Base-by-base conservation (phyloP, 148 eudicot genomes). In the Fagopyrum esculentum region DNA sequence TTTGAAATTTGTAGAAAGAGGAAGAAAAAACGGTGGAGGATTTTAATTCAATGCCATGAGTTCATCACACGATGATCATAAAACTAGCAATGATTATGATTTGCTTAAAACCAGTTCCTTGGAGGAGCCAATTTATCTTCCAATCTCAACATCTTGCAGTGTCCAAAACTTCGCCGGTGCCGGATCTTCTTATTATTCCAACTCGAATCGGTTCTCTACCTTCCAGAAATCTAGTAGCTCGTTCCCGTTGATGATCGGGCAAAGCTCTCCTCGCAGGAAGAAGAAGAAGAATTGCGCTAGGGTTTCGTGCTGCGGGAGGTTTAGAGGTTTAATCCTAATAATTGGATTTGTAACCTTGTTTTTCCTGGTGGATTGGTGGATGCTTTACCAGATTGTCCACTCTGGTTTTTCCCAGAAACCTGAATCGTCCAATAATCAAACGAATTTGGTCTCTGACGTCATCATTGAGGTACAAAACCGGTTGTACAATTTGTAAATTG, bases 361-460 rank as follows among this genome's bases (percentile, higher is more conserved):
- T 75, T 77, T 94, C 52, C 26, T 83, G 52, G 45, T 86, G 40
- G 85, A 94, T 81, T 87, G 90, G 88, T 94, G 93, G 93, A 91
- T 94, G 90, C 86, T 91, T 80, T 87, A 73, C 26, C 85, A 90
- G 82, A 88, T 94, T 76, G 85, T 74, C 54, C 80, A 85, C 57
- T 60, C 89, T 30, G 83, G 74, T 73, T 73, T 81, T 45, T 74
- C 60, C 64, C 78, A 73, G 69, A 78, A 60, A 60, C 16, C 26
- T 19, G 16, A 11, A 16, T 60, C 66, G 9, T 60, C 22, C 51
- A 19, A 71, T 35, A 40, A 45, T 45, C 52, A 26, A 71, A 10
- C 6, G 17, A 3, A 45, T 71, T 19, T 19, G 30, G 55, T 46
- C n/a, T 46, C 55, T 16, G 17, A 22, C 13, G 74, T 19, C 16